Evolutionary conservation across 305 asterid species (phyloP).

Genomic region (Solanum hybrid): DNA sequence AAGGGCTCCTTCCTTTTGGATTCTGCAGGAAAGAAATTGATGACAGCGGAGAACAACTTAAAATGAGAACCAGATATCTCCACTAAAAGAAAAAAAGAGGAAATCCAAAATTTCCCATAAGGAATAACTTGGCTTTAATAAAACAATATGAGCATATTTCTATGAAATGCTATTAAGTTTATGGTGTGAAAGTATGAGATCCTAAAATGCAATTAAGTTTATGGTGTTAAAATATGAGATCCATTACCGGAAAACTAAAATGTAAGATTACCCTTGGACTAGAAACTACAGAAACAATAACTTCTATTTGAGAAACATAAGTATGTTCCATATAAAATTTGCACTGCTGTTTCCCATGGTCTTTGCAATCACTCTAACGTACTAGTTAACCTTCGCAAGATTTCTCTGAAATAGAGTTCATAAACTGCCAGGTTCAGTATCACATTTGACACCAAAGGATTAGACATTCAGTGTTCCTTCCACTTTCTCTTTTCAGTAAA

Average conservation of each 20-base stretch:
- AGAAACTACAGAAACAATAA: slow-evolving; percentile 1
- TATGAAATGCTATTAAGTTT: neutral
- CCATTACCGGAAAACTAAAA: neutral
- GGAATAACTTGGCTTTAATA: neutral
- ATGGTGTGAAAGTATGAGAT: neutral
- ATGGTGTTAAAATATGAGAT: neutral
- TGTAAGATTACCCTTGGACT: neutral
- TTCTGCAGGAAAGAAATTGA: slow-evolving; percentile 32
- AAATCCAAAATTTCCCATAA: neutral
- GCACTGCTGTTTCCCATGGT: neutral
- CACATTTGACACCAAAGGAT: neutral
- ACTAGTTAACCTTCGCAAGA: neutral
- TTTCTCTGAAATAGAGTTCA: neutral
- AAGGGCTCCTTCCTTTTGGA: slow-evolving; percentile 75
- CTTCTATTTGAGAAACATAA: neutral
- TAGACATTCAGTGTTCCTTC: neutral
- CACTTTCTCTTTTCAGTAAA: neutral
- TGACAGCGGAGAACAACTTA: neutral
- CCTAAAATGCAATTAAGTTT: neutral
- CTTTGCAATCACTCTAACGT: neutral
- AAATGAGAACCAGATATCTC: neutral
- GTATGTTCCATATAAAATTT: neutral
- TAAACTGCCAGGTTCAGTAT: neutral
- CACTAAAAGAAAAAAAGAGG: neutral
- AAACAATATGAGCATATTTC: neutral